These are phyloP conservation scores for Cornus florida DNA, from an alignment of 148 eudicot genomes.

Conservation along the genomic window DNA sequence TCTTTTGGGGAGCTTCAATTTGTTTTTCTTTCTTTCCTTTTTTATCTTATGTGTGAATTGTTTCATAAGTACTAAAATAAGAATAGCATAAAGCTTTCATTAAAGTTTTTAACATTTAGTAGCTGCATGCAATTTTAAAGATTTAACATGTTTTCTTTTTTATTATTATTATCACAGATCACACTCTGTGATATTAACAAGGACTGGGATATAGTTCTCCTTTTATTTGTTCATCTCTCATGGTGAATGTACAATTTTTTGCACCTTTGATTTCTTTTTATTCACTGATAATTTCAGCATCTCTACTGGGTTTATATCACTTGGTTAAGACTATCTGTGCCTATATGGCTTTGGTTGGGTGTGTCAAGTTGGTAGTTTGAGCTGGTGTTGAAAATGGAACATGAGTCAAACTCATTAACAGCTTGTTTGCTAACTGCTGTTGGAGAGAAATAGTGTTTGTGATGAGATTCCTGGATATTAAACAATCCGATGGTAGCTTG, in stretches of 20 bases:
- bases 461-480: not conserved
- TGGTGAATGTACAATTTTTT: not conserved
- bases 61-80: no score
- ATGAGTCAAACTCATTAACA: not conserved
- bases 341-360: not conserved
- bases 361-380: not conserved
- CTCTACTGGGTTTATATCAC: not conserved
- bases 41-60: no score
- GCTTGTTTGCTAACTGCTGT: not conserved
- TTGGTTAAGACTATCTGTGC: not conserved
- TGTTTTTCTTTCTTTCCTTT: no score
- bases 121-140: not conserved
- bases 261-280: not conserved
- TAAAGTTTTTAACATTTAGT: not conserved
- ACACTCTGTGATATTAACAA: not conserved
- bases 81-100: not conserved
- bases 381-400: not conserved
- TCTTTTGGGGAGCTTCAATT: not conserved
- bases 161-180: no score
- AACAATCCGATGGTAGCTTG: not conserved
- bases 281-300: not conserved
- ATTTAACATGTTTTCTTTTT: not conserved
- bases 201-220: not conserved
- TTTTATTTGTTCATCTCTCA: not conserved
- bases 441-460: not conserved